Base-by-base conservation (phyloP, 768 basidiomycete species). In the Piloderma croceum region DNA sequence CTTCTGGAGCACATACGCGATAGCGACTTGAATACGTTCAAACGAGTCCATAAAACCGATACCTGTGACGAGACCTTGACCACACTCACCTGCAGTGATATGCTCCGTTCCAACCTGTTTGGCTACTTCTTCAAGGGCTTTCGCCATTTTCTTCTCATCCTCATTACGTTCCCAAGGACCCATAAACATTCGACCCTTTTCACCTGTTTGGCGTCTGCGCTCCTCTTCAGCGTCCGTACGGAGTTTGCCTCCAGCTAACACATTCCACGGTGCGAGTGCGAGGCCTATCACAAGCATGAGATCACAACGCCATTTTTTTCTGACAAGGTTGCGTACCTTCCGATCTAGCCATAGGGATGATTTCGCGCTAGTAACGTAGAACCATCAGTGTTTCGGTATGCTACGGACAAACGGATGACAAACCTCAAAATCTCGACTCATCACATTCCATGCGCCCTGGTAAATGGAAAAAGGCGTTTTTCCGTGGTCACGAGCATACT, bases 1-100 rank as follows among this genome's bases (percentile, higher is more conserved):
- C 53, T 77, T 79, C 31, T 76, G 71, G 58, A 78, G 58, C 9
- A 78, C 57, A 43, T 76, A 77, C 11, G 74, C 73, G 43, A 79
- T 70, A 6, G 74, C 73, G 3, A 76, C 72, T 71, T n/a, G n/a
- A n/a, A n/a, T n/a, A n/a, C n/a, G n/a, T n/a, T n/a, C n/a, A n/a
- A n/a, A n/a, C n/a, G n/a, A n/a, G n/a, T n/a, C 31, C 18, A 20
- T 34, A 11, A 20, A 17, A n/a, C 3, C 23, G 9, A 5, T 4
- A 13, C 7, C 13, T 33, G 21, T 13, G n/a, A 19, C 7, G 13
- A 19, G 2, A 19, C 21, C n/a, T n/a, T n/a, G n/a, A n/a, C n/a
- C n/a, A n/a, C n/a, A n/a, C n/a, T n/a, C n/a, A n/a, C n/a, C 54
- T 31, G 58, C 44, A 24, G 62, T 60, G 45, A 68, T 57, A 32